Conservation (phyloP, 768 basidiomycete species). For the Hortiboletus flavorubellus region DNA sequence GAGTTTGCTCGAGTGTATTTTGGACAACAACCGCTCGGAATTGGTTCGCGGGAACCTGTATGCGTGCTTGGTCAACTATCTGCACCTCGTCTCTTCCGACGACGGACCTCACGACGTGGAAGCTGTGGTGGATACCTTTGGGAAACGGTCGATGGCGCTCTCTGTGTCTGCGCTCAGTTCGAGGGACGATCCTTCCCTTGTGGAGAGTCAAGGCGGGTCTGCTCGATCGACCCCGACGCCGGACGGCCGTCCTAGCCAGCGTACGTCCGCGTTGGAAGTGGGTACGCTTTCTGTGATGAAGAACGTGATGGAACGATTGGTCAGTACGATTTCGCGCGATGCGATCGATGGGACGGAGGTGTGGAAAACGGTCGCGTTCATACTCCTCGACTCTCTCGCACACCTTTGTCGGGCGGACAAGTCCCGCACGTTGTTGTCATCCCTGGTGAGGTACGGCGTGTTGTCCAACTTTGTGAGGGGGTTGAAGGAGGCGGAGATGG, state of each 20-base stretch:
- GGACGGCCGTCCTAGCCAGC: not conserved
- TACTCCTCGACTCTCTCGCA: conserved; percentile 79
- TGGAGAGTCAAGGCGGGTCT: conserved; percentile 36
- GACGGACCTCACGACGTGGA: conserved; percentile 17
- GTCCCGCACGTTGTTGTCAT: conserved; percentile 55
- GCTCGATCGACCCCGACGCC: conserved; percentile 18
- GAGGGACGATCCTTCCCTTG: conserved; percentile 40
- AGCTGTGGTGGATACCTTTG: conserved; percentile 12
- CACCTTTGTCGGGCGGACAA: conserved; percentile 69
- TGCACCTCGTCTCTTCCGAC: conserved; percentile 55
- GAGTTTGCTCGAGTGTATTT: conserved; percentile 68
- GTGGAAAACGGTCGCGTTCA: conserved; percentile 95
- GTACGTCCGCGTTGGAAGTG: conserved; percentile 46
- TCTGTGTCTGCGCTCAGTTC: conserved; percentile 35
- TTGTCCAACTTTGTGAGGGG: conserved; percentile 78
- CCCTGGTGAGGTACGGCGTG: conserved; percentile 71
- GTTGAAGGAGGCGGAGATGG: conserved; percentile 76
- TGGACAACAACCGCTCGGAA: conserved; percentile 76
- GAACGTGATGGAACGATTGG: conserved; percentile 64
- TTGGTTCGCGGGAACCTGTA: conserved; percentile 94
- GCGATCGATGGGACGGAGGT: conserved; percentile 94
- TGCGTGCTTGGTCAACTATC: conserved; percentile 83
- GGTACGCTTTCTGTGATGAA: conserved; percentile 69
- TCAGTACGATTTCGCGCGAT: conserved; percentile 76
- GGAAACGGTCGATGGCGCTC: conserved; percentile 27